Base-by-base conservation (phyloP, 83 land plant species). In the Picea mariana region DNA sequence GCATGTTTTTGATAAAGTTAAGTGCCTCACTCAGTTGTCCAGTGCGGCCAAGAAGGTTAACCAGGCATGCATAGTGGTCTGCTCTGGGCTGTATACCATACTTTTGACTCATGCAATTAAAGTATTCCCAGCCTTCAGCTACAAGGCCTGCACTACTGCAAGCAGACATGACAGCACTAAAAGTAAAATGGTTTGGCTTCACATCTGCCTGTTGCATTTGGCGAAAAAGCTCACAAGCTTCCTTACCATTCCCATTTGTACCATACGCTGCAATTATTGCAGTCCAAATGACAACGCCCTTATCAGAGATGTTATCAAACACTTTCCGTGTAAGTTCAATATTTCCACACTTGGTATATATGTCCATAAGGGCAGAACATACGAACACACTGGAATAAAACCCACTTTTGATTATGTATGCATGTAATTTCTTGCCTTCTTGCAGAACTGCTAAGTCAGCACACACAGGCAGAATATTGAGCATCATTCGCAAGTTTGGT, bases 101-200 rank as follows among this genome's bases (percentile, higher is more conserved):
- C 13, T 47, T 23, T 52, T 75, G 24, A 24, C 21, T 12, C 78
- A 75, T 49, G 5, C 3, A 15, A 8, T 52, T 49, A 49, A 75
- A 75, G 27, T 17, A 75, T n/a, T 75, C 26, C 78, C 60, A 47
- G 6, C 31, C 78, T 75, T 75, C 78, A 44, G 24, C 27, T 16
- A 75, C 78, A 9, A 75, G 59, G 59, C 78, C 59, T 75, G 27
- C 60, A 49, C 47, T n/a, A 23, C 60, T 75, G 27, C 78, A 49
- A 75, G 78, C 78, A 47, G 78, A 34, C 38, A 49, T 23, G 15
- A 75, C 13, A 42, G 78, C 55, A n/a, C 17, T 6, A 49, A 49
- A 75, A 49, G 78, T 75, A 47, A 52, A 2, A 12, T 75, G 16
- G 60, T 49, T 52, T 75, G 44, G 77, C 77, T 47, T 73, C 55